phyloP scores from a whole-genome alignment of 2,329 filamentous ascomycete species.

The Hymenoscyphus repandus region DNA sequence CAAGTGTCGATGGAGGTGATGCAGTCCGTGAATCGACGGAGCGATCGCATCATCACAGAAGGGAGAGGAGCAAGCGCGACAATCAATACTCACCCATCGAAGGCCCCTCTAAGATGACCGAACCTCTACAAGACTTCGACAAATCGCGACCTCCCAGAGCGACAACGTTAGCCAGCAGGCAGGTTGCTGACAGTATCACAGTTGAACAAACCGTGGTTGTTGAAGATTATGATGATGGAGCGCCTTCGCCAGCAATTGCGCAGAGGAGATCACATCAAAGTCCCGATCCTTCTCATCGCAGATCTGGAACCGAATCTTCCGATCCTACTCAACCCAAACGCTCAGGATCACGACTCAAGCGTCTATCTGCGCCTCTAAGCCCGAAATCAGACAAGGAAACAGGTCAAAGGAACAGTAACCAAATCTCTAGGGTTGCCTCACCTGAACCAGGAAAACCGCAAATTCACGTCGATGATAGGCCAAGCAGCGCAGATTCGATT shows the following conservation, averaged over 20 bases:
- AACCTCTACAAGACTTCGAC: slow-evolving; percentile 27
- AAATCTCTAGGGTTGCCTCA: slow-evolving; percentile 24
- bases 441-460: slow-evolving; percentile 25
- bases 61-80: slow-evolving; percentile 20
- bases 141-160: slow-evolving; percentile 27
- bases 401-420: slow-evolving; percentile 35
- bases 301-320: slow-evolving; percentile 43
- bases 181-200: slow-evolving; percentile 18
- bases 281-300: slow-evolving; percentile 30
- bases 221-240: slow-evolving; percentile 50
- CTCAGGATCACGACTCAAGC: slow-evolving; percentile 53
- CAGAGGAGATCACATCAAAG: slow-evolving; percentile 48
- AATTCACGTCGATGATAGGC: slow-evolving; percentile 58
- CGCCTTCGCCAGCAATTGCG: slow-evolving; percentile 63
- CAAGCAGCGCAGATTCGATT: slow-evolving; percentile 76
- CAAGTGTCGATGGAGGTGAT: slow-evolving; percentile 20
- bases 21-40: slow-evolving; percentile 23
- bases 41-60: slow-evolving; percentile 14
- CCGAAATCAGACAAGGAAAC: slow-evolving; percentile 25
- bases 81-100: slow-evolving; percentile 22
- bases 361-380: slow-evolving; percentile 46
- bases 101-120: slow-evolving; percentile 27
- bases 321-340: slow-evolving; percentile 50
- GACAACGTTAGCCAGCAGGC: slow-evolving; percentile 20
- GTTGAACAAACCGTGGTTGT: slow-evolving; percentile 12